Evolutionary conservation across 306 rosid genomes (phyloP), one percentile per base, ranked within the genome.

Genomic region (Comarum palustre): DNA sequence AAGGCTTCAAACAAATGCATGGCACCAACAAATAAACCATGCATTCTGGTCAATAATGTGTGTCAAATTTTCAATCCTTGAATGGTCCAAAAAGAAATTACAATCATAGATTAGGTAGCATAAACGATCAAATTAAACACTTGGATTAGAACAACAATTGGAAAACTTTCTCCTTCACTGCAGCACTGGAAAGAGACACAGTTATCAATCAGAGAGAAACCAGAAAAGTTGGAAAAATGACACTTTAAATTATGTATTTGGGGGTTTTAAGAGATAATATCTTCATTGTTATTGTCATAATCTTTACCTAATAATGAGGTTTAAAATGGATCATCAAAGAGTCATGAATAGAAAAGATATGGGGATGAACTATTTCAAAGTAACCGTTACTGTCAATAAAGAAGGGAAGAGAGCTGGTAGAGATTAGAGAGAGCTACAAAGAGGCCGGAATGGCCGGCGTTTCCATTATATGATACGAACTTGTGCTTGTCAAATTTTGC

Each of bases 361-460:
- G 46, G 48, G 36, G 31, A 38, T 64, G 48, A 38, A 39, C 11
- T 39, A 4, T 64, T 64, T 64, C 10, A 69, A 63, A 80, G 79
- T 82, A 85, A 73, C 72, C 38, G 81, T 82, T 84, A 69, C 80
- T 76, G 78, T 83, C 75, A 82, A 62, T 62, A 57, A 63, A 29
- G 75, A 82, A 72, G 77, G 80, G 79, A 71, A 71, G 65, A 74
- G 43, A 62, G 39, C 39, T 36, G 11, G 42, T 6, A 2, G 17
- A 24, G 9, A 61, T 4, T 34, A 34, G 13, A 62, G 25, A 61
- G 14, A 61, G 45, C 67, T 61, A 34, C 43, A 61, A 34, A 27
- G 74, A 75, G 82, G 80, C 50, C 36, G 73, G 75, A 77, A 27
- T 48, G 78, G 92, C 86, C 91, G 83, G 86, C 83, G 2, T 52